Conservation (phyloP, 371 early-diverging fungal species). For the Smittium mucronatum region DNA sequence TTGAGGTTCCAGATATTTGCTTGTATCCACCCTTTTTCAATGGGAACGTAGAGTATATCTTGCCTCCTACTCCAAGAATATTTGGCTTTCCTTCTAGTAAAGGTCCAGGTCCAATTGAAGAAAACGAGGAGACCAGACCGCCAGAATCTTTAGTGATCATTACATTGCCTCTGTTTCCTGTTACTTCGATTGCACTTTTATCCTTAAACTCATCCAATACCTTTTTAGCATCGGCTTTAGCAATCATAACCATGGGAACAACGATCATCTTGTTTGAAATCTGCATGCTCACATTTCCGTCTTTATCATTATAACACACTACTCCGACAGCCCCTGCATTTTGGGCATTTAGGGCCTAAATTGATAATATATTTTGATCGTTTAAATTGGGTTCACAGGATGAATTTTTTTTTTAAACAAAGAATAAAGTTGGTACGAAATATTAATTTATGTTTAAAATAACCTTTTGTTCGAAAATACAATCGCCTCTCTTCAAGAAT, state of each 20-base stretch:
- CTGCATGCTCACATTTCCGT: constrained; percentile 21
- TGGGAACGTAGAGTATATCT: constrained; percentile 58
- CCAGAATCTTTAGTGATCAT: constrained; percentile 30
- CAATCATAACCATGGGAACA: constrained; percentile 30
- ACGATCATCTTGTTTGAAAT: constrained; percentile 18
- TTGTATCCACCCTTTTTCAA: constrained; percentile 38
- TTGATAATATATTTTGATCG: neutral
- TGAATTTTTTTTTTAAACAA: neutral
- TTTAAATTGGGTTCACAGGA: neutral
- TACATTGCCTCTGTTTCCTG: constrained; percentile 20
- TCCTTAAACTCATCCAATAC: constrained; percentile 16
- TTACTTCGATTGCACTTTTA: constrained; percentile 13
- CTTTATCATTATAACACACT: constrained; percentile 27
- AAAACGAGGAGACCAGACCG: constrained; percentile 39
- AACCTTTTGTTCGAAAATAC: constrained; percentile 37
- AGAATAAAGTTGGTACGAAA: neutral
- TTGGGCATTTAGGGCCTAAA: constrained; percentile 30
- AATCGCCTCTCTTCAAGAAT: constrained; percentile 44
- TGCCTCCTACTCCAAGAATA: constrained; percentile 54
- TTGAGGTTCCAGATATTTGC: constrained; percentile 48
- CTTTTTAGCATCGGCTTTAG: constrained; percentile 20
- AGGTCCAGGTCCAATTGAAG: constrained; percentile 57
- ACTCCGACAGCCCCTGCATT: constrained; percentile 34
- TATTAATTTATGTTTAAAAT: neutral
- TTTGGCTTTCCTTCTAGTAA: constrained; percentile 56